Percentiles rank a stretch among this genome's conserved stretches.
phyloP scores from a whole-genome alignment of 441 rosid species.

The Rhodomyrtus psidioides region DNA sequence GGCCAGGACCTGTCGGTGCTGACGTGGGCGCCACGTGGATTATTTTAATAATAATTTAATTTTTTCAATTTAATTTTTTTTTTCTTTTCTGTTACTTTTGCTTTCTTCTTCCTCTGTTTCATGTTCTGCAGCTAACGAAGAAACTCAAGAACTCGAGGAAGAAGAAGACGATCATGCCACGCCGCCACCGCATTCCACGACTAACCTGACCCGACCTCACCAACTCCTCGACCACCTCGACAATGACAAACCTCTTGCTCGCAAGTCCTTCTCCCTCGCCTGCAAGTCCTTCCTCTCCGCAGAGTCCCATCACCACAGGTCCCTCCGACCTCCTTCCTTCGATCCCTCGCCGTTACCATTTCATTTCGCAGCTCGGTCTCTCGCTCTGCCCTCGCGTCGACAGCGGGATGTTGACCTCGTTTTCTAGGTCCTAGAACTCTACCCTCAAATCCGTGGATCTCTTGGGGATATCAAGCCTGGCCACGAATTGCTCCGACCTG shows the following conservation, averaged over 20 bases:
- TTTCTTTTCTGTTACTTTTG: too few relatives aligned
- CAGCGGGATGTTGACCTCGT: conserved; percentile 6
- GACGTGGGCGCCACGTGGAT: too few relatives aligned
- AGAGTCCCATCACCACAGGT: conserved; percentile 16
- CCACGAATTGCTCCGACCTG: too few relatives aligned
- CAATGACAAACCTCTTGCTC: conserved; percentile 13
- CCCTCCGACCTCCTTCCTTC: conserved; percentile 9
- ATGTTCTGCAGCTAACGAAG: not conserved
- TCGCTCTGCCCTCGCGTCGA: conserved; percentile 18
- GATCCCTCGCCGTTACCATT: conserved; percentile 12
- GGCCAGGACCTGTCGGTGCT: too few relatives aligned
- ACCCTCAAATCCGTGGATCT: too few relatives aligned
- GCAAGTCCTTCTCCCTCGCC: conserved; percentile 18
- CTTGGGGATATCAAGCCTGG: too few relatives aligned
- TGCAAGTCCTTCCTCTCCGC: conserved; percentile 14
- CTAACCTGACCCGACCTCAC: conserved; percentile 1
- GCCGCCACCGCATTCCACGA: not conserved
- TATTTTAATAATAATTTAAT: too few relatives aligned
- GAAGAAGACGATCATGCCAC: not conserved
- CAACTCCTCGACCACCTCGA: conserved; percentile 18
- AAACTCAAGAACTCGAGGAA: not conserved
- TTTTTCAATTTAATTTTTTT: too few relatives aligned
- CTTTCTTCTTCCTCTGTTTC: too few relatives aligned
- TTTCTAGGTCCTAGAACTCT: too few relatives aligned
- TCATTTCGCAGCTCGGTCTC: conserved; percentile 15